Conservation (phyloP, 2,329 filamentous ascomycete species). For the Drechslerella coelobrocha region DNA sequence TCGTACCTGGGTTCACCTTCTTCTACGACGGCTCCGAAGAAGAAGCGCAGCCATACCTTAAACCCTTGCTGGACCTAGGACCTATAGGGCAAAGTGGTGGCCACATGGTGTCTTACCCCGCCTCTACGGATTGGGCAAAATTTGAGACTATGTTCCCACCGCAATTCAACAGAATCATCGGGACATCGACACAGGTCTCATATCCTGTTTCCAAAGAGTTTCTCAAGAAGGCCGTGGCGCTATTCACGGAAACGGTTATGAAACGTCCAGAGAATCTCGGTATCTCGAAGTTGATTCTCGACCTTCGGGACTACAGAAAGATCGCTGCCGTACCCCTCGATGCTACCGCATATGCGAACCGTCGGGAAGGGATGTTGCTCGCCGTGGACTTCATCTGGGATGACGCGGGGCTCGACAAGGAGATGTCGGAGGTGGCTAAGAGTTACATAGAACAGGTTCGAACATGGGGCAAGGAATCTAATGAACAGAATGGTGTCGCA, state of each 20-base stretch:
- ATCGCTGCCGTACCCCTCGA: conserved; percentile 36
- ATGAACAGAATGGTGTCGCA: conserved; percentile 33
- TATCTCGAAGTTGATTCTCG: conserved; percentile 33
- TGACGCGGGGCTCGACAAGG: conserved; percentile 24
- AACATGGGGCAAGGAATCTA: conserved; percentile 18
- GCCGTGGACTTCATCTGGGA: conserved; percentile 37
- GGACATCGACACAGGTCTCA: conserved; percentile 28
- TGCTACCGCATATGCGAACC: conserved; percentile 44
- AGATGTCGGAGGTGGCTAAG: conserved; percentile 17
- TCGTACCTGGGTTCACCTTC: conserved; percentile 29
- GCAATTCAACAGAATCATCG: conserved; percentile 33
- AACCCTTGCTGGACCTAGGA: conserved; percentile 27
- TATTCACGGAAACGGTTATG: conserved; percentile 13
- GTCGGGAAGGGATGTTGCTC: conserved; percentile 26
- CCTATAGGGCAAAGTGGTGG: conserved; percentile 15
- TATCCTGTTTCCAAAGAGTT: conserved; percentile 22
- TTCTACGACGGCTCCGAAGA: conserved; percentile 46
- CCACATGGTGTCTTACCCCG: conserved; percentile 23
- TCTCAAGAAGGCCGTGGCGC: conserved; percentile 11
- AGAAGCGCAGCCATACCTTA: conserved; percentile 22
- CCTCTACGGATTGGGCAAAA: conserved; percentile 28
- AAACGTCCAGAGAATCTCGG: conserved; percentile 25
- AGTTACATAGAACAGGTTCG: conserved; percentile 15
- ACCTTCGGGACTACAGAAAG: conserved; percentile 39
- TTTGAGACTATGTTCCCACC: conserved; percentile 30